Percentiles rank a stretch among this genome's conserved stretches.
These are phyloP conservation scores for Oryza glumipatula DNA, from an alignment of 176 grass and related monocot species.

Conservation along the genomic window DNA sequence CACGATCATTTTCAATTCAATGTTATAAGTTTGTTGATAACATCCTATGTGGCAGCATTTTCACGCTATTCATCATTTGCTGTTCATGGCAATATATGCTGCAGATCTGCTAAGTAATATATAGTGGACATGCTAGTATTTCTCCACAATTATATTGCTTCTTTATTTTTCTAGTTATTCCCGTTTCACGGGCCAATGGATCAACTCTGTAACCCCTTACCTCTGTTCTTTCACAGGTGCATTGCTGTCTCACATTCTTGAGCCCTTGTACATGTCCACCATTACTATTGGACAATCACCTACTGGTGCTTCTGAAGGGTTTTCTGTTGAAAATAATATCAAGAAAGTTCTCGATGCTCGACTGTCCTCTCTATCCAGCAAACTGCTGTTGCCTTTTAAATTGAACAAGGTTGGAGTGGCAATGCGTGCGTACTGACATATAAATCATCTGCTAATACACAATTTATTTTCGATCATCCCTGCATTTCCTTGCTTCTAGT, in stretches of 20 bases:
- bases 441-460: not conserved
- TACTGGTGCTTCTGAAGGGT: constrained; percentile 40
- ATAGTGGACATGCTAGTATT: not conserved
- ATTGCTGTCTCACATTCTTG: constrained; percentile 66
- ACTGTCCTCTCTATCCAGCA: constrained; percentile 33
- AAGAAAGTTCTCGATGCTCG: constrained; percentile 55
- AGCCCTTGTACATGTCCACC: constrained; percentile 87
- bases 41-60: not conserved
- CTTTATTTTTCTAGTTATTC: not conserved
- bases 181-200: not conserved
- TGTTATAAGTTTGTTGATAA: not conserved
- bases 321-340: constrained; percentile 52
- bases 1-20: not conserved
- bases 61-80: not conserved
- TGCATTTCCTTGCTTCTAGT: no score
- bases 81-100: not conserved
- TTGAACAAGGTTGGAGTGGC: constrained; percentile 43
- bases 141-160: not conserved
- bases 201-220: not conserved
- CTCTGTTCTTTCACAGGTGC: constrained; percentile 54
- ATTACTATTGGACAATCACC: constrained; percentile 61
- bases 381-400: constrained; percentile 39
- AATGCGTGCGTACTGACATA: not conserved
- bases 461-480: not conserved
- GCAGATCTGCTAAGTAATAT: not conserved